These are phyloP conservation scores for Meyerozyma guilliermondii DNA, from an alignment of 1,139 yeast species.

Conservation along the genomic window DNA sequence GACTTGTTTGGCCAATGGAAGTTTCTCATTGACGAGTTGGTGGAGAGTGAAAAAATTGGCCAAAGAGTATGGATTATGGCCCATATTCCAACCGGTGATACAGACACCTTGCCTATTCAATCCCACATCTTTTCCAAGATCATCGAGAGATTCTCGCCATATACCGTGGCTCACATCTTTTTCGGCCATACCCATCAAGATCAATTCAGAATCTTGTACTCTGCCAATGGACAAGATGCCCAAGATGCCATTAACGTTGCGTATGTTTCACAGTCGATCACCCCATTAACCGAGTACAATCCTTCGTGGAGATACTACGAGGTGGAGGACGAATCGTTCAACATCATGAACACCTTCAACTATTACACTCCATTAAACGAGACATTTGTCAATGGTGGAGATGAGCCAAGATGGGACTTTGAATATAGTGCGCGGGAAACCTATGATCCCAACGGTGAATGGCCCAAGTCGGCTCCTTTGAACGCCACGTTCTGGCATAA, in stretches of 20 bases:
- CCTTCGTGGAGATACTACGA: conserved; percentile 73
- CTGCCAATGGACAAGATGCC: conserved; percentile 31
- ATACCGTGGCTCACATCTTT: conserved; percentile 63
- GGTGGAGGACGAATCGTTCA: conserved; percentile 60
- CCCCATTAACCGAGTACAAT: conserved; percentile 51
- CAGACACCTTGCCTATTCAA: conserved; percentile 59
- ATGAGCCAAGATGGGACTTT: conserved; percentile 50
- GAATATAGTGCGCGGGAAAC: conserved; percentile 52
- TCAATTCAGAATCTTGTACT: conserved; percentile 56
- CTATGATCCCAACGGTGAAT: conserved; percentile 38
- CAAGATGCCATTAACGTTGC: conserved; percentile 50
- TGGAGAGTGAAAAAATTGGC: conserved; percentile 50
- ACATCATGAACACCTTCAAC: conserved; percentile 55
- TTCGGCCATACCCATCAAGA: conserved; percentile 73
- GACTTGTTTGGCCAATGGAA: conserved; percentile 63
- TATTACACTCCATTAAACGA: conserved; percentile 50
- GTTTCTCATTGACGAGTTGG: conserved; percentile 56
- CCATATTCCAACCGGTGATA: conserved; percentile 57
- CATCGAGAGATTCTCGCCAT: conserved; percentile 63
- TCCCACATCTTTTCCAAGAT: conserved; percentile 53
- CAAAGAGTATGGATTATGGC: conserved; percentile 70
- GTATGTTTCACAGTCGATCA: conserved; percentile 63
- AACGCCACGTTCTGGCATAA: conserved; percentile 58
- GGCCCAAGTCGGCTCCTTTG: conserved; percentile 50
- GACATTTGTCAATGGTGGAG: conserved; percentile 43